phyloP scores from a whole-genome alignment of 495 filamentous ascomycete species.

The Tuber aestivum region DNA sequence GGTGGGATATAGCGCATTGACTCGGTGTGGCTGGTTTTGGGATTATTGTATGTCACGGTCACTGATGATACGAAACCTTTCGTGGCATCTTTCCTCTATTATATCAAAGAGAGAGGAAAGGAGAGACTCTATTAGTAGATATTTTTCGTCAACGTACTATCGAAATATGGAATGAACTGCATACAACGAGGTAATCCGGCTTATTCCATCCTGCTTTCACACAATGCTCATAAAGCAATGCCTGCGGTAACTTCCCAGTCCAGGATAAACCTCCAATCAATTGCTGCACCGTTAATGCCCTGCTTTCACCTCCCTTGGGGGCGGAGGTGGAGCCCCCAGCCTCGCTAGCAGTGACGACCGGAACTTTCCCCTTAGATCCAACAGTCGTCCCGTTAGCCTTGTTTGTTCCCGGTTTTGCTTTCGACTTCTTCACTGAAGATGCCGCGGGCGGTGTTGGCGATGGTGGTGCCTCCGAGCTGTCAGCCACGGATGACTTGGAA shows the following conservation, averaged over 20 bases:
- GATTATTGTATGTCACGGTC: conserved; percentile 67
- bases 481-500: background rate
- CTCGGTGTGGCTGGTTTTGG: conserved; percentile 71
- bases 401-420: conserved; percentile 1
- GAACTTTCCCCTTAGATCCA: background rate
- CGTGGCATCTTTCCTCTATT: conserved; percentile 41
- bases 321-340: conserved; percentile 1
- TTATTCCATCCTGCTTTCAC: conserved; percentile 83
- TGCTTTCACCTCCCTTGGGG: conserved; percentile 7
- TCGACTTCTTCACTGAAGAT: background rate
- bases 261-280: conserved; percentile 91
- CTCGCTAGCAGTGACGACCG: background rate
- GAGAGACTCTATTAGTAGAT: conserved; percentile 35
- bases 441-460: background rate
- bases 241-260: conserved; percentile 94
- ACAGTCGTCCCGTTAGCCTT: background rate
- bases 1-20: conserved; percentile 57
- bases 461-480: background rate
- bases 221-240: conserved; percentile 78
- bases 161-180: background rate
- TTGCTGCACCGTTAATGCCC: conserved; percentile 20
- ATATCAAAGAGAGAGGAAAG: conserved; percentile 8
- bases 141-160: background rate
- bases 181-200: conserved; percentile 68
- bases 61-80: conserved; percentile 73